phyloP scores from a whole-genome alignment of 768 basidiomycete genomes.

The Suillus alpinus region DNA sequence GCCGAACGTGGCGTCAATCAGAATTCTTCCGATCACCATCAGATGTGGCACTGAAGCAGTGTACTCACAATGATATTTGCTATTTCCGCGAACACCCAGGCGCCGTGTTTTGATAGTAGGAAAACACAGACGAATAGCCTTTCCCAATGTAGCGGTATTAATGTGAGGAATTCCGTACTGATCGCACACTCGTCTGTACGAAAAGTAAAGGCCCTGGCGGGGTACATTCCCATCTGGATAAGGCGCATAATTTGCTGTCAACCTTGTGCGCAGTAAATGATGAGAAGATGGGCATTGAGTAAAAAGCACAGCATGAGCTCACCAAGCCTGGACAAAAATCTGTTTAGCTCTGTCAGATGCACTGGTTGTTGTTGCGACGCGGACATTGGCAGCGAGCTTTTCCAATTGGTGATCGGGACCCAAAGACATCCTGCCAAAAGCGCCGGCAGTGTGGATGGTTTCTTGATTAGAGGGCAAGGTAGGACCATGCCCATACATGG shows the following conservation, averaged over 20 bases:
- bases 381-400: conserved; percentile 83
- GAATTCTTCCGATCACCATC: conserved; percentile 28
- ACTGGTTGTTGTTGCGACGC: conserved; percentile 86
- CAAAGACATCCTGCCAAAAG: conserved; percentile 76
- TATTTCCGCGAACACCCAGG: conserved; percentile 89
- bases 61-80: conserved; percentile 89
- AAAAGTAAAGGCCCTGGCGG: conserved; percentile 91
- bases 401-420: conserved; percentile 77
- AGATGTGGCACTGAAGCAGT: conserved; percentile 32
- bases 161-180: conserved; percentile 92
- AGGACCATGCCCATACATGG: conserved; percentile 53
- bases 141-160: conserved; percentile 93
- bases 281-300: conserved; percentile 18
- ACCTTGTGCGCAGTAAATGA: conserved; percentile 45
- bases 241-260: conserved; percentile 85
- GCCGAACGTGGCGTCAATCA: conserved; percentile 26
- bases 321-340: conserved; percentile 93
- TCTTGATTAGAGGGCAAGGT: conserved; percentile 42
- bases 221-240: conserved; percentile 93
- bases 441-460: conserved; percentile 61
- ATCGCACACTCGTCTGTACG: conserved; percentile 87
- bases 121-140: conserved; percentile 91
- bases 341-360: conserved; percentile 90
- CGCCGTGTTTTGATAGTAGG: conserved; percentile 94
- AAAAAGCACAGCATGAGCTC: conserved; percentile 30